phyloP scores from a whole-genome alignment of 306 rosid species.

The Prunus dulcis region DNA sequence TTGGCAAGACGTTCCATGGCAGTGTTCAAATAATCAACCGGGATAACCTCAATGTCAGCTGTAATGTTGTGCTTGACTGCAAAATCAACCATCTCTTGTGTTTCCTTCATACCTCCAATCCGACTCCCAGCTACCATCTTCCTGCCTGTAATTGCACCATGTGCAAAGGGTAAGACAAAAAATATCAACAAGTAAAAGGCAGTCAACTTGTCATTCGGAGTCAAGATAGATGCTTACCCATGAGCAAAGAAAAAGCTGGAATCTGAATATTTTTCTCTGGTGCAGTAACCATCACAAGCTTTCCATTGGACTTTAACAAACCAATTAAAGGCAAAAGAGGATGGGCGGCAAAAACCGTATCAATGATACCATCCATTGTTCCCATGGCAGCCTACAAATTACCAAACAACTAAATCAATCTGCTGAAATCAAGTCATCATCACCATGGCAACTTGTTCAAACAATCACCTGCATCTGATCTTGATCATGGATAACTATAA shows the following conservation, averaged over 20 bases:
- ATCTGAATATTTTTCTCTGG: slow-evolving; percentile 24
- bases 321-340: slow-evolving; percentile 22
- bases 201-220: too few relatives aligned
- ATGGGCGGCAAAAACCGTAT: slow-evolving; percentile 1
- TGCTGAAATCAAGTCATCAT: too few relatives aligned
- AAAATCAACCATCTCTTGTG: slow-evolving; percentile 53
- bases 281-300: slow-evolving; percentile 35
- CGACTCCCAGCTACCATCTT: slow-evolving; percentile 32
- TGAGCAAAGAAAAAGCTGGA: slow-evolving; percentile 25
- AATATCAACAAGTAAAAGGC: too few relatives aligned
- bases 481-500: slow-evolving; percentile 30
- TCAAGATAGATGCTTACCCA: slow-evolving; percentile 17
- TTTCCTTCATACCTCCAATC: slow-evolving; percentile 24
- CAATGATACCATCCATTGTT: too few relatives aligned
- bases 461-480: slow-evolving; percentile 32
- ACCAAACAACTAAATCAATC: background rate
- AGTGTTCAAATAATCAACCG: slow-evolving; percentile 26
- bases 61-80: slow-evolving; percentile 46
- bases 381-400: slow-evolving; percentile 22
- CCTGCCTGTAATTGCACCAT: background rate
- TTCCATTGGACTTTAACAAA: slow-evolving; percentile 29
- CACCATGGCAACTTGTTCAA: too few relatives aligned
- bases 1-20: slow-evolving; percentile 22
- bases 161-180: too few relatives aligned
- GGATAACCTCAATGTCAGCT: slow-evolving; percentile 47